phyloP scores from a whole-genome alignment of 2,329 filamentous ascomycete genomes.

The Periconia sp. region DNA sequence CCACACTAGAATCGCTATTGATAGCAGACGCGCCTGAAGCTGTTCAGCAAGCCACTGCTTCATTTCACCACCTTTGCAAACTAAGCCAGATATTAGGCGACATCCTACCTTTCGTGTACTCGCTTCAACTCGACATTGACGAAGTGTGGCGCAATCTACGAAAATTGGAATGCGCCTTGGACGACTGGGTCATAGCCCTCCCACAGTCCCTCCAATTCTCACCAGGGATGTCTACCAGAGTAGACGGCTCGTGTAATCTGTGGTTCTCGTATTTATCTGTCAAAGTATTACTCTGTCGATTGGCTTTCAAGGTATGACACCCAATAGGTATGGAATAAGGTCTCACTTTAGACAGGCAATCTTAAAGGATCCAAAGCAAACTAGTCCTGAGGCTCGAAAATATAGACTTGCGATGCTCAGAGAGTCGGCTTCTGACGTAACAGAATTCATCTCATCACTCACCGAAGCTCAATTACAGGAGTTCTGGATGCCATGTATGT shows the following conservation, averaged over 20 bases:
- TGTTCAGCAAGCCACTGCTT: constrained; percentile 1
- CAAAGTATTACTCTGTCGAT: constrained; percentile 18
- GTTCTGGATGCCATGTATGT: constrained; percentile 26
- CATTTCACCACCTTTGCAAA: constrained; percentile 22
- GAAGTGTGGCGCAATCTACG: constrained; percentile 14
- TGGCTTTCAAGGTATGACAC: constrained; percentile 14
- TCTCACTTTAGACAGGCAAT: constrained; percentile 3
- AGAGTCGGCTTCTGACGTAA: constrained; percentile 13
- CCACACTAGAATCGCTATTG: not conserved
- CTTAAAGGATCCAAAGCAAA: constrained; percentile 1
- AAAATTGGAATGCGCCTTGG: constrained; percentile 16
- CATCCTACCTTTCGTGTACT: constrained; percentile 22
- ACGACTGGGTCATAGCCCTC: constrained; percentile 18
- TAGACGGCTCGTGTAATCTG: constrained; percentile 23
- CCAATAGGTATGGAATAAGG: not conserved
- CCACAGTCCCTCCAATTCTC: constrained; percentile 10
- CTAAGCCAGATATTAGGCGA: constrained; percentile 24
- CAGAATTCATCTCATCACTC: constrained; percentile 13
- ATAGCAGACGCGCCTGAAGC: not conserved
- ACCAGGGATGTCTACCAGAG: not conserved
- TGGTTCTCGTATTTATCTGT: constrained; percentile 24
- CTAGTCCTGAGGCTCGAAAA: constrained; percentile 10
- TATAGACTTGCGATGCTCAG: constrained; percentile 18
- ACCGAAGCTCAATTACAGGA: constrained; percentile 18
- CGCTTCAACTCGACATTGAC: constrained; percentile 9